phyloP scores from a whole-genome alignment of 1,139 yeast species.

The Williopsis jadinii region DNA sequence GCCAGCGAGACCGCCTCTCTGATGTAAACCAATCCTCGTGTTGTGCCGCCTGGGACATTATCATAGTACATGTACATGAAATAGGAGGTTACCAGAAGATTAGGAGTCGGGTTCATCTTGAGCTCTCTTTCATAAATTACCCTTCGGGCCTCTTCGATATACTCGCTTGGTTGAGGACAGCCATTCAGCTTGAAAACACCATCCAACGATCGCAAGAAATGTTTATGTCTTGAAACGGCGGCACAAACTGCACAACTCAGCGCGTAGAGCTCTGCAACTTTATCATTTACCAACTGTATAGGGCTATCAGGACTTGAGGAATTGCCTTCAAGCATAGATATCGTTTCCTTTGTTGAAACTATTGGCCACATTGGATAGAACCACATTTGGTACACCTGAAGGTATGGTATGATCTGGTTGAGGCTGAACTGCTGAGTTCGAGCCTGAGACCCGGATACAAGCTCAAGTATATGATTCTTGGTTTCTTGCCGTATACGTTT shows the following conservation, averaged over 20 bases:
- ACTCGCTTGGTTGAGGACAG: slow-evolving; percentile 15
- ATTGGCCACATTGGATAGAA: slow-evolving; percentile 22
- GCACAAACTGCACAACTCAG: slow-evolving; percentile 20
- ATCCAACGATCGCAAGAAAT: slow-evolving; percentile 16
- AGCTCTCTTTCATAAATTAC: slow-evolving; percentile 14
- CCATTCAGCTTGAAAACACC: slow-evolving; percentile 12
- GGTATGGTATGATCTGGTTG: slow-evolving; percentile 16
- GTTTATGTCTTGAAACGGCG: slow-evolving; percentile 16
- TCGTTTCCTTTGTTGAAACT: slow-evolving; percentile 12
- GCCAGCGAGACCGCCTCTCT: slow-evolving; percentile 19
- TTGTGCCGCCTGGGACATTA: slow-evolving; percentile 13
- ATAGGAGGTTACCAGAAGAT: slow-evolving; percentile 13
- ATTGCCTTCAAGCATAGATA: slow-evolving; percentile 8
- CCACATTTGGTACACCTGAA: slow-evolving; percentile 21
- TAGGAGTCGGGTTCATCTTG: slow-evolving; percentile 10
- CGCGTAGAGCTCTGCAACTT: slow-evolving; percentile 14
- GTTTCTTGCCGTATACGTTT: slow-evolving; percentile 19
- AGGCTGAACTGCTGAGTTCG: slow-evolving; percentile 5
- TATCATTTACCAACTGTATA: slow-evolving; percentile 2
- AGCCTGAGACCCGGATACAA: slow-evolving; percentile 1
- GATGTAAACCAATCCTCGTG: slow-evolving; percentile 14
- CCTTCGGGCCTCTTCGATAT: slow-evolving; percentile 18
- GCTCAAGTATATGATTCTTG: slow-evolving; percentile 12
- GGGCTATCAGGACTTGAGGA: slow-evolving; percentile 1
- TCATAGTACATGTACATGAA: slow-evolving; percentile 18